These are phyloP conservation scores for Sicyos edulis DNA, from an alignment of 306 rosid genomes.

Conservation along the genomic window DNA sequence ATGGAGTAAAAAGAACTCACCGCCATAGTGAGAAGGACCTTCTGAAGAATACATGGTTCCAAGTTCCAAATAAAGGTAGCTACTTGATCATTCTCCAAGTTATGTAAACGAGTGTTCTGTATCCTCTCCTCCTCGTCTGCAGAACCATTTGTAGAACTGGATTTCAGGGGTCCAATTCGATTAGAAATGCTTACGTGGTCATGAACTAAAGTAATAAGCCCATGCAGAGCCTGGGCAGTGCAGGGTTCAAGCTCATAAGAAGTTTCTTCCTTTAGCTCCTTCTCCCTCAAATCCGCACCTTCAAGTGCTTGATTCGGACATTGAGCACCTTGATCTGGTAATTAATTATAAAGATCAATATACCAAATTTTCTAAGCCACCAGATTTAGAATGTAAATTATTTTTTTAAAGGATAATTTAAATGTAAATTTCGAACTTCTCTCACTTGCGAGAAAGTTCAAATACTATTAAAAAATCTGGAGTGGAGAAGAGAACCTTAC, in stretches of 20 bases:
- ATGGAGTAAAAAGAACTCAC: constrained; percentile 44
- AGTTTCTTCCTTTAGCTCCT: constrained; percentile 30
- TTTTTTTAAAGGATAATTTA: not conserved
- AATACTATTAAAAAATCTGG: constrained; percentile 5
- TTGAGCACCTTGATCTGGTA: constrained; percentile 36
- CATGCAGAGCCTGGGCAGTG: constrained; percentile 67
- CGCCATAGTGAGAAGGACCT: constrained; percentile 69
- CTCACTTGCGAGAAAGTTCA: constrained; percentile 9
- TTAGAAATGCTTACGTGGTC: constrained; percentile 33
- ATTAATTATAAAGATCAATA: not conserved
- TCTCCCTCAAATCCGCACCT: constrained; percentile 40
- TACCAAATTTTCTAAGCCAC: not conserved
- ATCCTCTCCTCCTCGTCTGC: constrained; percentile 38
- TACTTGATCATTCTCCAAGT: constrained; percentile 59
- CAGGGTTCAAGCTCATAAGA: constrained; percentile 51
- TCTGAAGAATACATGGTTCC: constrained; percentile 49
- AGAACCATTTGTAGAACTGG: constrained; percentile 45
- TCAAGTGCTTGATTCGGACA: constrained; percentile 34
- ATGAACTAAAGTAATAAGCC: constrained; percentile 78
- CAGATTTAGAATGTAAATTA: constrained; percentile 7
- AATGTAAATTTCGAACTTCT: constrained; percentile 7
- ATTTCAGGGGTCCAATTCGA: constrained; percentile 32
- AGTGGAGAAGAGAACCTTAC: constrained; percentile 21
- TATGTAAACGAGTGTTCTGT: constrained; percentile 21
- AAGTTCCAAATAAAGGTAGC: constrained; percentile 61